Evolutionary conservation across 257 asterid genomes (phyloP), one percentile per base, ranked within the genome.

Genomic region (Rhazya stricta): DNA sequence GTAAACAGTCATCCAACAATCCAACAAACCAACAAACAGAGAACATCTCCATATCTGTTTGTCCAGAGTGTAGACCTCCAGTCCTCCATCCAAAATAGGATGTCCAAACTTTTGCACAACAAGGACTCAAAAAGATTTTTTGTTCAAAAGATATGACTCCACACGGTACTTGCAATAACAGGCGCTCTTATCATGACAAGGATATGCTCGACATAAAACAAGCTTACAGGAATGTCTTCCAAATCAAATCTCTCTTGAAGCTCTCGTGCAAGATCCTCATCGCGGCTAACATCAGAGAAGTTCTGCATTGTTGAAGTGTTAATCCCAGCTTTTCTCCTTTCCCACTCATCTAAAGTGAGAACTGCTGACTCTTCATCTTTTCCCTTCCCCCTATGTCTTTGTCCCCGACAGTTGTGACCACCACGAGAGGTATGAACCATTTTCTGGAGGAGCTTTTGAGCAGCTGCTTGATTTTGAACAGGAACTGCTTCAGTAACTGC

Each of bases 281-380:
- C 97, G 82, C 74, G 93, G 85, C 83, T 87, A 74, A 82, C 57
- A 79, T 76, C 50, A 60, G 84, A 74, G 58, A 69, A 81, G 56
- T 80, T 77, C 34, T 41, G 87, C 15, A 84, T 32, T 65, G 78
- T 77, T 32, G 83, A 74, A 82, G 70, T 65, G 76, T 73, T 79
- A 53, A 43, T 67, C 68, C 88, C 91, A 61, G 86, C 54, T 88
- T 84, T 92, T 83, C 85, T 86, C 82, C 84, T 86, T 84, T 92
- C 97, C 96, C 96, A 92, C 79, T 92, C 97, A 29, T 92, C 97
- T 54, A 92, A 89, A 3, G 97, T 92, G 70, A 92, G 77, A 73
- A 86, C 74, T 73, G 85, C 76, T 9, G 88, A 76, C 9, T 87
- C 94, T 50, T 90, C 97, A 66, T 84, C 89, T 43, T 57, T 72